phyloP scores from a whole-genome alignment of 768 basidiomycete genomes.

The Tylopilus plumbeoviolaceoides region DNA sequence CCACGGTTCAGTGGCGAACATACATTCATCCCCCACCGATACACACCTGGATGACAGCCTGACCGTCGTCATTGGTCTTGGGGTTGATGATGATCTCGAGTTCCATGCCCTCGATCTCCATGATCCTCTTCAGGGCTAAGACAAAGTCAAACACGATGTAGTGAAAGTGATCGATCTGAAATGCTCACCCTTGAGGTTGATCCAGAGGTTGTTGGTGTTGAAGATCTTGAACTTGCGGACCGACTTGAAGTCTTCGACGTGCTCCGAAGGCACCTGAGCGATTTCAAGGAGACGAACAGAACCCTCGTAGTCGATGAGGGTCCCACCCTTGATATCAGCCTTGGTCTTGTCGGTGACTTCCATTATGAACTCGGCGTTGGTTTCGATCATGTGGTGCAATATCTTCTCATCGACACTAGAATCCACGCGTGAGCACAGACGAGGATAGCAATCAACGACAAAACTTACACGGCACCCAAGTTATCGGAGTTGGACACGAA shows the following conservation, averaged over 20 bases:
- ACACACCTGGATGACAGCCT: slow-evolving; percentile 60
- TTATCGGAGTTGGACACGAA: slow-evolving; percentile 80
- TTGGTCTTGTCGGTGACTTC: slow-evolving; percentile 83
- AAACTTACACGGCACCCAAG: slow-evolving; percentile 57
- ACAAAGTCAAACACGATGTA: not conserved
- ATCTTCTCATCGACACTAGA: slow-evolving; percentile 65
- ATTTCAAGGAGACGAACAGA: slow-evolving; percentile 67
- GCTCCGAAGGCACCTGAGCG: slow-evolving; percentile 69
- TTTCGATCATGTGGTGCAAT: slow-evolving; percentile 61
- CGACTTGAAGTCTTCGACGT: slow-evolving; percentile 71
- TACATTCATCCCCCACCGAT: not conserved
- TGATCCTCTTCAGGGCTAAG: slow-evolving; percentile 66
- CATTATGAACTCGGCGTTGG: slow-evolving; percentile 65
- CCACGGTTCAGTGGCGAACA: not conserved
- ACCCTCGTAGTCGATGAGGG: slow-evolving; percentile 68
- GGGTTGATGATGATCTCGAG: slow-evolving; percentile 80
- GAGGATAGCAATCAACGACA: not conserved
- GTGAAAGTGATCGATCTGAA: not conserved
- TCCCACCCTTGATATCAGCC: slow-evolving; percentile 74
- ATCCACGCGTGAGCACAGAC: slow-evolving; percentile 1
- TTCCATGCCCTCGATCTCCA: slow-evolving; percentile 64
- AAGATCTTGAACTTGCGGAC: slow-evolving; percentile 79
- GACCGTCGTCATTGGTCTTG: slow-evolving; percentile 65
- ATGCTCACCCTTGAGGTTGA: slow-evolving; percentile 42
- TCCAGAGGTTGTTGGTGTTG: slow-evolving; percentile 69